Evolutionary conservation across 2,329 filamentous ascomycete genomes (phyloP).

Genomic region (Didymella arachidicola): DNA sequence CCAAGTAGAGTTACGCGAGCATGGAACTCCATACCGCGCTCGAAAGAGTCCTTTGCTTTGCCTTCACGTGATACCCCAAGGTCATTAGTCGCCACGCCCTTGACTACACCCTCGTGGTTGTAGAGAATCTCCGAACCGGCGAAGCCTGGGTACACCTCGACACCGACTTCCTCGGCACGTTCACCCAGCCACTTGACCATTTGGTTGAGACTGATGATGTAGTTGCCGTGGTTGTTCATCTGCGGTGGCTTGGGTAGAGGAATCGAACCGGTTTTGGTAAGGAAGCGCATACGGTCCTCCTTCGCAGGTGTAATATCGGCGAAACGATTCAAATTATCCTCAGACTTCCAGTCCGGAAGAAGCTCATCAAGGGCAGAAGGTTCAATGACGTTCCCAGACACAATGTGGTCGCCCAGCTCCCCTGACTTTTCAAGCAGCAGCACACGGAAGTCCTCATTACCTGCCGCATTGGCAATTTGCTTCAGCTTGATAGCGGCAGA

Average conservation of each 20-base stretch:
- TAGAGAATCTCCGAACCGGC: slow-evolving; percentile 94
- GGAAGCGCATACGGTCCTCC: slow-evolving; percentile 88
- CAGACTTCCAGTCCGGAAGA: slow-evolving; percentile 89
- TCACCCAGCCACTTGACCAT: slow-evolving; percentile 96
- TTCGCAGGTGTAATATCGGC: slow-evolving; percentile 84
- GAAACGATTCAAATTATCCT: slow-evolving; percentile 88
- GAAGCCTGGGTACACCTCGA: slow-evolving; percentile 96
- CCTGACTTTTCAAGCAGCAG: slow-evolving; percentile 93
- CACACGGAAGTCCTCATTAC: slow-evolving; percentile 95
- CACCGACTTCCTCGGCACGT: slow-evolving; percentile 92
- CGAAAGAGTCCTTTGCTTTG: slow-evolving; percentile 86
- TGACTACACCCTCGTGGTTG: slow-evolving; percentile 82
- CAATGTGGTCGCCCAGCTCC: slow-evolving; percentile 91
- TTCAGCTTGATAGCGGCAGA: slow-evolving; percentile 93
- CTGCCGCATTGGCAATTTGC: slow-evolving; percentile 91
- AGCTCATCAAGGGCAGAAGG: slow-evolving; percentile 88
- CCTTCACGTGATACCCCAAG: slow-evolving; percentile 83
- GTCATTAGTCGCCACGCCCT: slow-evolving; percentile 95
- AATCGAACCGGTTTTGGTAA: slow-evolving; percentile 80
- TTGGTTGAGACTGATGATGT: slow-evolving; percentile 94
- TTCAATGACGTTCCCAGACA: slow-evolving; percentile 95
- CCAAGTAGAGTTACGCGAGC: slow-evolving; percentile 89
- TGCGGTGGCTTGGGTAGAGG: slow-evolving; percentile 90
- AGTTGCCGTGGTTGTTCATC: slow-evolving; percentile 98
- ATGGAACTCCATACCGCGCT: slow-evolving; percentile 98